Conservation (phyloP, 1,284 basidiomycete genomes). For the Mycocalia duriaeana region DNA sequence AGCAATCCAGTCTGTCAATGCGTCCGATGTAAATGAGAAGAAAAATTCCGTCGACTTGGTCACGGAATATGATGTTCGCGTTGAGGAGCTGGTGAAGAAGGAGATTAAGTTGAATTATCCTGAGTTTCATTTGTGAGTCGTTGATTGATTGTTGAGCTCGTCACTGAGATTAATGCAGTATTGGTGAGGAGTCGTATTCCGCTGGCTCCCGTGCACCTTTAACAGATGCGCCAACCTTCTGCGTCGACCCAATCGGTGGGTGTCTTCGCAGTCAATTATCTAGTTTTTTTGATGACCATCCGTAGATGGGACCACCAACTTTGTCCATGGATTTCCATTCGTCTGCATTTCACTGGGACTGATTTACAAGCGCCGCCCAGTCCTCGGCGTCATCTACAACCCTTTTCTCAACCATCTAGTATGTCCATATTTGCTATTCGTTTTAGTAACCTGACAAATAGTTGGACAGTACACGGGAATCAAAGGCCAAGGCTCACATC, state of each 20-base stretch:
- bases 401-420: slow-evolving; percentile 85
- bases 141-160: background rate
- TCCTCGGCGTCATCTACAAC: slow-evolving; percentile 89
- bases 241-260: slow-evolving; percentile 82
- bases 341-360: slow-evolving; percentile 90
- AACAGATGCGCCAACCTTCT: slow-evolving; percentile 87
- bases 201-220: slow-evolving; percentile 67
- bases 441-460: background rate
- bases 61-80: slow-evolving; percentile 93
- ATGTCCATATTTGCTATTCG: slow-evolving; percentile 13
- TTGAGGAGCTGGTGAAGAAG: slow-evolving; percentile 81
- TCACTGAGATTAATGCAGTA: slow-evolving; percentile 41
- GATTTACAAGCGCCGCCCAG: slow-evolving; percentile 75
- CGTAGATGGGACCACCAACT: slow-evolving; percentile 89
- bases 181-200: slow-evolving; percentile 87
- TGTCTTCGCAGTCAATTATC: slow-evolving; percentile 4
- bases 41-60: slow-evolving; percentile 91
- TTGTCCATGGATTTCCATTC: slow-evolving; percentile 88
- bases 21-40: slow-evolving; percentile 71
- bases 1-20: slow-evolving; percentile 54
- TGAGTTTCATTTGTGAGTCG: slow-evolving; percentile 74
- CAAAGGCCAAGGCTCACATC: slow-evolving; percentile 76
- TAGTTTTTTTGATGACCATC: background rate
- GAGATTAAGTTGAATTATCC: slow-evolving; percentile 72
- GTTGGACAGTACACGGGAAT: slow-evolving; percentile 70